phyloP scores from a whole-genome alignment of 2,329 filamentous ascomycete genomes.

The Colletotrichum sp. region DNA sequence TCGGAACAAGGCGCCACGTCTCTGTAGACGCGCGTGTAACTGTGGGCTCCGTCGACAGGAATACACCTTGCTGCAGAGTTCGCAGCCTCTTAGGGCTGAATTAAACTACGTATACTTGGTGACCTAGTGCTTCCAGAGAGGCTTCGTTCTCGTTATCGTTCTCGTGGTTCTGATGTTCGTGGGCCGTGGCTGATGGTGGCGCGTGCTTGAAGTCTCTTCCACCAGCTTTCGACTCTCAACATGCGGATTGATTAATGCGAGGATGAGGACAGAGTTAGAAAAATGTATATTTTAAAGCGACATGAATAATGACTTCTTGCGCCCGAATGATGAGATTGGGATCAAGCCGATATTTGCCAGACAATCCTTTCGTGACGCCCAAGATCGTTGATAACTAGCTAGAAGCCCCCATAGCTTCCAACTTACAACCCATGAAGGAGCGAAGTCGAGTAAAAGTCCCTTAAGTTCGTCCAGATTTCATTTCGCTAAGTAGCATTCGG shows the following conservation, averaged over 20 bases:
- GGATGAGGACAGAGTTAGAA: too few relatives aligned
- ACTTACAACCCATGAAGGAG: too few relatives aligned
- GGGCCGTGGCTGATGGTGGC: not conserved
- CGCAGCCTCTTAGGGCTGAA: not conserved
- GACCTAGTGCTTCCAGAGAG: not conserved
- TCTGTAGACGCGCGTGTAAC: not conserved
- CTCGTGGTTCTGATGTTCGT: not conserved
- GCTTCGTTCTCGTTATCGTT: slow-evolving; percentile 1
- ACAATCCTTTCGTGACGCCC: too few relatives aligned
- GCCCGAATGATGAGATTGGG: too few relatives aligned
- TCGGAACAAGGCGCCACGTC: not conserved
- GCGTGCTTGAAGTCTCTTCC: not conserved
- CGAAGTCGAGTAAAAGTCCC: too few relatives aligned
- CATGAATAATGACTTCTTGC: too few relatives aligned
- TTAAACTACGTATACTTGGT: not conserved
- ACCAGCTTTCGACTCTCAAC: not conserved
- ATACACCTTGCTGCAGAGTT: not conserved
- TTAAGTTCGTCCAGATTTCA: too few relatives aligned
- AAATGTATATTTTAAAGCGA: not conserved
- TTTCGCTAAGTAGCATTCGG: too few relatives aligned
- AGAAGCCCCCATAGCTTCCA: too few relatives aligned
- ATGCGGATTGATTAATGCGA: not conserved
- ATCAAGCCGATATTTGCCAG: too few relatives aligned
- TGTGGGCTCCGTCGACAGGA: not conserved
- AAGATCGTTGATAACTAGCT: too few relatives aligned